These are phyloP conservation scores for Harringtonia aguacate DNA, from an alignment of 2,329 filamentous ascomycete species.

Conservation along the genomic window DNA sequence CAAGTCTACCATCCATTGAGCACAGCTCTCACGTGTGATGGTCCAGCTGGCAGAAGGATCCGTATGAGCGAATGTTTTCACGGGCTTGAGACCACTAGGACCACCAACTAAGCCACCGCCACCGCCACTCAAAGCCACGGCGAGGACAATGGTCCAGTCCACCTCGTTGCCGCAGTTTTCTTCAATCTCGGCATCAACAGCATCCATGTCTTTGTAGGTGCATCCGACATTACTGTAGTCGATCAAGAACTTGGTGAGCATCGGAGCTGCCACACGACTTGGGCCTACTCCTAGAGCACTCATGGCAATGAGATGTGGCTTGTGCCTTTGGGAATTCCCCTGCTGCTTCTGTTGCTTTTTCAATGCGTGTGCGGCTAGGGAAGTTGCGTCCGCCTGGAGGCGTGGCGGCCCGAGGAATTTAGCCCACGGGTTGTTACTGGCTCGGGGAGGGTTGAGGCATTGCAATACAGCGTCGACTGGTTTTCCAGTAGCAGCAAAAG, in stretches of 20 bases:
- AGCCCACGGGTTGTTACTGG: neutral
- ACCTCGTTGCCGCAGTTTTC: neutral
- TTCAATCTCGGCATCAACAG: neutral
- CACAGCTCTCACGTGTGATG: neutral
- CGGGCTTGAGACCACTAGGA: neutral
- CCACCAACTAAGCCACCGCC: neutral
- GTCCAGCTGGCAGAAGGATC: neutral
- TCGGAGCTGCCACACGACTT: neutral
- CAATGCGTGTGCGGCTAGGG: neutral
- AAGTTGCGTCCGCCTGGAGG: neutral
- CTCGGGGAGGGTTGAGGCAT: slow-evolving; percentile 1
- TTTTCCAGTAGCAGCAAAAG: neutral
- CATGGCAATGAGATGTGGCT: neutral
- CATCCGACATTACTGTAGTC: slow-evolving; percentile 1
- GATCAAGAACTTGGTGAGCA: neutral
- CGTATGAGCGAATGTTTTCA: neutral
- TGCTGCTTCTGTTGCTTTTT: neutral
- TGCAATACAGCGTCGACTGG: slow-evolving; percentile 1
- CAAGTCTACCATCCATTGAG: neutral
- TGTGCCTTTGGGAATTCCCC: neutral
- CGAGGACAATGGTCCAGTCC: neutral
- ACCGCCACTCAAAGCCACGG: neutral
- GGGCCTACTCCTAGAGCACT: neutral
- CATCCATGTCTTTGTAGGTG: neutral
- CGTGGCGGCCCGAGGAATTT: slow-evolving; percentile 1